Evolutionary conservation across 306 rosid genomes (phyloP), one percentile per base, ranked within the genome.

Genomic region (Arachis hypogaea): DNA sequence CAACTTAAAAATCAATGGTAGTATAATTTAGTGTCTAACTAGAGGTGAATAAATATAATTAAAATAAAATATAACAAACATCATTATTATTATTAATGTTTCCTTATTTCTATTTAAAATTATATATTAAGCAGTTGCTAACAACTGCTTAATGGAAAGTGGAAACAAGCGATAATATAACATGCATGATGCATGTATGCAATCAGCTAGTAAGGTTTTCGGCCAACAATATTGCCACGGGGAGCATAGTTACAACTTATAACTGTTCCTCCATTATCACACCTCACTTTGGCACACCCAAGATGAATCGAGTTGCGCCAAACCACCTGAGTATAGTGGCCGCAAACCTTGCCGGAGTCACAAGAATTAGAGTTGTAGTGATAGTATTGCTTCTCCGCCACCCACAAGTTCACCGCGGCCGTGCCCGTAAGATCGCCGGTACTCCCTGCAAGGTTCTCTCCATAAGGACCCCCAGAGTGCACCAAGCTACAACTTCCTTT

Each of bases 281-380:
- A 47, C 4, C 2, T 47, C 0, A 0, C 52, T 11, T 47, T 47
- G 5, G 5, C 52, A 47, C 52, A 47, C 4, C 52, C 52, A 47
- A 47, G 52, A 9, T 68, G 77, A 5, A 29, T 40, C 4, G 87
- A 73, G 30, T 69, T 16, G 0, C 18, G 63, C 85, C 85, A 84
- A 4, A 80, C 75, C 16, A 77, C 87, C 63, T 84, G 87, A 62
- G 82, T 83, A 44, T 68, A 77, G 42, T 83, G 82, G 22, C 30
- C 9, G 54, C 84, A 80, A 11, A 28, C 49, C 3, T 47, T 9
- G 10, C 82, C 77, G 0, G 70, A 77, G 7, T 7, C 45, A 33
- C 83, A 84, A 0, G 74, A 10, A 16, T 84, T 81, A 11, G 66
- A 30, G 9, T 5, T 3, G 81, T 78, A 61, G 33, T 55, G 5